Evolutionary conservation across 1,139 yeast species (phyloP).

Genomic region (Pichia sp.): DNA sequence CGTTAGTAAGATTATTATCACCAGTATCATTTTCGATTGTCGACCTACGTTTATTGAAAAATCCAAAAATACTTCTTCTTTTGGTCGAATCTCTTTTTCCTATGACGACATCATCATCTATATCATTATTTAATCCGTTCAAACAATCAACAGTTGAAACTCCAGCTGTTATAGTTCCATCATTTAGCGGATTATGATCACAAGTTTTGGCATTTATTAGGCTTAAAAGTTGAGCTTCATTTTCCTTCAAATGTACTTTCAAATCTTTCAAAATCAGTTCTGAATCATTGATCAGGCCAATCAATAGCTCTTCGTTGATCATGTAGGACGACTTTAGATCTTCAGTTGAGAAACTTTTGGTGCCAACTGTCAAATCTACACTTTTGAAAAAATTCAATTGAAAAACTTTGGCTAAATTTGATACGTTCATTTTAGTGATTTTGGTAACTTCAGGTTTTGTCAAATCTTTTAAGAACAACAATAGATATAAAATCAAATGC

Average conservation of each 20-base stretch:
- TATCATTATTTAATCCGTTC: neutral
- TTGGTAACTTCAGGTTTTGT: conserved; percentile 16
- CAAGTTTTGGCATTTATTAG: neutral
- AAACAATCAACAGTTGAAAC: no score
- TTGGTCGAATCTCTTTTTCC: neutral
- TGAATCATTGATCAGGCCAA: conserved; percentile 4
- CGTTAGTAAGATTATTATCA: neutral
- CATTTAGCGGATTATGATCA: neutral
- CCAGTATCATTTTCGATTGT: neutral
- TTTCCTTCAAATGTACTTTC: conserved; percentile 1
- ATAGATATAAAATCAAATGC: conserved; percentile 21
- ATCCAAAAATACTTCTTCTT: conserved; percentile 7
- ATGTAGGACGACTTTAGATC: conserved; percentile 8
- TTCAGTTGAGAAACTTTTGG: conserved; percentile 12
- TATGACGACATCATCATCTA: neutral
- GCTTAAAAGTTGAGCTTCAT: conserved; percentile 4
- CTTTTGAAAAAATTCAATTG: conserved; percentile 26
- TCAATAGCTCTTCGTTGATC: conserved; percentile 7
- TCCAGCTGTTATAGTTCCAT: neutral
- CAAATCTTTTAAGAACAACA: conserved; percentile 21
- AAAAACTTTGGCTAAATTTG: conserved; percentile 26
- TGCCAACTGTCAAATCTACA: conserved; percentile 17
- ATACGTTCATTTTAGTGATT: conserved; percentile 25
- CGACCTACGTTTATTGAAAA: conserved; percentile 2
- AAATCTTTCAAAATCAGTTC: conserved; percentile 5